Base-by-base conservation (phyloP, 331 rosid species). In the Arachis monticola region DNA sequence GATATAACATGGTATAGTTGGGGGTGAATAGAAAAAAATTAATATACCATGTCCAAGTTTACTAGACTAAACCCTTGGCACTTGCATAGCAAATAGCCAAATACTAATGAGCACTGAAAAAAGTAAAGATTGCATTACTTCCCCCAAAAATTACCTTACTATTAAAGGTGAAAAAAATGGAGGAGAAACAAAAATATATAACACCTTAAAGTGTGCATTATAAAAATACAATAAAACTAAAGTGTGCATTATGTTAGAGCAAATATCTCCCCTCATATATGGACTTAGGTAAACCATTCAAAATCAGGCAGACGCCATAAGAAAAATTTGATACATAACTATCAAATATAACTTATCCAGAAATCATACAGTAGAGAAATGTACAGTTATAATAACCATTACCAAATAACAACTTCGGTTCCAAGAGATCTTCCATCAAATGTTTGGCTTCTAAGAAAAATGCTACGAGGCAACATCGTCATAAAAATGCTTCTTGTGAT, bases 311-410 rank as follows among this genome's bases (percentile, higher is more conserved):
- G 42, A 65, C 50, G 64, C 58, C 75, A 51, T 27, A 55, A 48
- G 72, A 67, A 42, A 70, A 70, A 67, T 60, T 66, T 64, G 45
- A 32, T 55, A 45, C 60, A 69, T 10, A 45, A 70, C 42, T 38
- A 75, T 52, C 32, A 3, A 35, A 69, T 64, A 64, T 63, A 6
- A 80, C 72, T 45, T 42, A 38, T 67, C 79, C 64, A 71, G 7
- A 77, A 77, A 77, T 32, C 51, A 76, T 32, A 52, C 76, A 73
- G 73, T 72, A 1, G 51, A 60, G 61, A 84, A 77, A 77, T 84
- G 79, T 77, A 80, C 78, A 77, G 52, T 67, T 77, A 64, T 59
- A 70, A 64, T 59, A 70, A 69, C 73, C 76, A 84, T 38, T 58
- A 47, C 61, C 61, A 79, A 76, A 74, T 74, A 71, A 74, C 57